Evolutionary conservation across 257 asterid species (phyloP), one percentile per base, ranked within the genome.

Genomic region (Voacanga thouarsii): DNA sequence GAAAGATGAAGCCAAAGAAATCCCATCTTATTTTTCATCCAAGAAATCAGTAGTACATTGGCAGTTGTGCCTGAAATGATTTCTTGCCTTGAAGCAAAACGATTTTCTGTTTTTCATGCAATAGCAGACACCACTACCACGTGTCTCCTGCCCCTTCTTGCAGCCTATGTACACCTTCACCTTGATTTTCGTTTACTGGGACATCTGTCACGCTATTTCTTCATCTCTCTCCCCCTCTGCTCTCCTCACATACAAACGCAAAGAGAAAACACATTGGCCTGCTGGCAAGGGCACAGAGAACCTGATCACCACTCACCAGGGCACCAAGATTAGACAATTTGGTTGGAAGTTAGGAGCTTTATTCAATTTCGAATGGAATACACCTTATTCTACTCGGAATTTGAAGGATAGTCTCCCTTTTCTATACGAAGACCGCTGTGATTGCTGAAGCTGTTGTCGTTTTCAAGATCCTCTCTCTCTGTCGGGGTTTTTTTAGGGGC

Each of bases 81-180:
- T 47, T 37, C 33, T 33, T 39, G 30, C 30, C 19, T 4, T 9
- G 4, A 1, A n/a, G 37, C 8, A 44, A 44, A 41, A 30, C 12
- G 30, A 59, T 37, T 14, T 30, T 23, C 21, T 56, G 64, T 39
- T 74, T 67, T 19, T 26, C 50, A 33, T 18, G 23, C 5, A 28
- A 26, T 64, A 26, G 71, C 43, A 68, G n/a, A 9, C 50, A 16
- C 30, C 63, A 57, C 41, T 75, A 76, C 90, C 97, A 87, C 96
- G 96, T 87, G 93, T 86, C 82, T 56, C n/a, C 51, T 60, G 41
- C 76, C 71, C 87, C 71, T 71, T 76, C 24, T 71, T 16, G 30
- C 65, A 19, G 49, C 86, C 69, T 72, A 80, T 72, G n/a, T 72
- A 61, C 82, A 49, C 84, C 74, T 80, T 75, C 47, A 57, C 89